Evolutionary conservation across 129 eudicot genomes (phyloP), one percentile per base, ranked within the genome.

Genomic region (Tagetes erecta): DNA sequence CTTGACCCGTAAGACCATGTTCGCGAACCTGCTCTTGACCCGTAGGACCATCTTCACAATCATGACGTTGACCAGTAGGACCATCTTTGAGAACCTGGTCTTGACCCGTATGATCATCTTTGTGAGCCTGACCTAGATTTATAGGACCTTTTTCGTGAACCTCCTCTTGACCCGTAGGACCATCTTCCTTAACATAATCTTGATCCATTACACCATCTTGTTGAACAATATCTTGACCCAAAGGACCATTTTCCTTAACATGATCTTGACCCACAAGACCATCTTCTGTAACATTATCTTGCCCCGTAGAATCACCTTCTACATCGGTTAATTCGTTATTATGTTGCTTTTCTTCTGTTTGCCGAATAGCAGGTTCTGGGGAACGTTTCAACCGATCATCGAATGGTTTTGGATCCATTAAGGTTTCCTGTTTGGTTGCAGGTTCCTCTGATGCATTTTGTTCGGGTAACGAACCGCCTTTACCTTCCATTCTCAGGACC

Each of bases 301-400:
- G 45, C 6, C 68, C 9, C 6, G 33, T 12, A 41, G 1, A n/a
- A 6, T 68, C 57, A 41, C n/a, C 58, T 58, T 20, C 27, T 58
- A 70, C 27, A 75, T 57, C 59, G 12, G 63, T 14, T 33, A 74
- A 74, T 65, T 31, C 14, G 66, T 71, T 65, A 74, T 46, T 27
- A 36, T 64, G 14, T 46, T 68, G 14, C 10, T 37, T 62, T 68
- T 57, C 80, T 66, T 77, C 63, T 14, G 76, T 50, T 33, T 66
- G 65, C 3, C 57, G 76, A 42, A 70, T 37, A 5, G 9, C 11
- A 9, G 76, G 1, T 59, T 77, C 45, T 6, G 34, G 38, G 1
- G 76, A 60, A 80, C 64, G 41, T 66, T 57, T 64, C 44, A 71
- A 69, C 53, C 39, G 58, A 58, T 81, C 82, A 77, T 80, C 83